These are phyloP conservation scores for Cylindrotheca fusiformis DNA, from an alignment of 108 stramenopile genomes.

Conservation along the genomic window DNA sequence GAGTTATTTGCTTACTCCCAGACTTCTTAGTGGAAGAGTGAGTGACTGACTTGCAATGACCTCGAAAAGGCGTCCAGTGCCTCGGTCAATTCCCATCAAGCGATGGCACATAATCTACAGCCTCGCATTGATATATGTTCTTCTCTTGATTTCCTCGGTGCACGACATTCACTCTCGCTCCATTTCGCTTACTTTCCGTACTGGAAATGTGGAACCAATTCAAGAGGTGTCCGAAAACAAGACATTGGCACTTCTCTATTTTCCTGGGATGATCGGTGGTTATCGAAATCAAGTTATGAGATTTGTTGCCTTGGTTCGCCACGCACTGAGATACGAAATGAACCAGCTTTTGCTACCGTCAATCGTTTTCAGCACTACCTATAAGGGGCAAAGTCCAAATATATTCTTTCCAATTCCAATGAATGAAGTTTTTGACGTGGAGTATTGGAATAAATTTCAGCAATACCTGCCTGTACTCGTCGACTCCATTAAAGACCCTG, in stretches of 20 bases:
- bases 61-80: too few relatives aligned
- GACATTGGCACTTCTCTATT: slow-evolving; percentile 38
- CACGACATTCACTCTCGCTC: too few relatives aligned
- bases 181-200: too few relatives aligned
- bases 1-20: too few relatives aligned
- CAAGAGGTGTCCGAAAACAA: too few relatives aligned
- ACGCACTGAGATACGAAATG: slow-evolving; percentile 38
- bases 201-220: too few relatives aligned
- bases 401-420: slow-evolving; percentile 41
- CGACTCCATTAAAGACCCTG: slow-evolving; percentile 7
- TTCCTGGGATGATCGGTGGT: slow-evolving; percentile 56
- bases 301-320: slow-evolving; percentile 47
- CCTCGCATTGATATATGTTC: too few relatives aligned
- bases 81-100: too few relatives aligned
- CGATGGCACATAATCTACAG: too few relatives aligned
- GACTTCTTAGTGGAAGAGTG: too few relatives aligned
- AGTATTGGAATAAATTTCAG: slow-evolving; percentile 55
- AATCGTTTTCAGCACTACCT: slow-evolving; percentile 40
- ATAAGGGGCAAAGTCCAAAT: not conserved
- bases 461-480: slow-evolving; percentile 29
- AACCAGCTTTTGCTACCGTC: slow-evolving; percentile 53
- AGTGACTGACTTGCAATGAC: too few relatives aligned
- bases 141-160: too few relatives aligned
- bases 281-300: slow-evolving; percentile 78
- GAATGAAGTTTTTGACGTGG: slow-evolving; percentile 68